Evolutionary conservation across 1,284 basidiomycete genomes (phyloP), one percentile per base, ranked within the genome.

Genomic region (Afroboletus lepidellus): DNA sequence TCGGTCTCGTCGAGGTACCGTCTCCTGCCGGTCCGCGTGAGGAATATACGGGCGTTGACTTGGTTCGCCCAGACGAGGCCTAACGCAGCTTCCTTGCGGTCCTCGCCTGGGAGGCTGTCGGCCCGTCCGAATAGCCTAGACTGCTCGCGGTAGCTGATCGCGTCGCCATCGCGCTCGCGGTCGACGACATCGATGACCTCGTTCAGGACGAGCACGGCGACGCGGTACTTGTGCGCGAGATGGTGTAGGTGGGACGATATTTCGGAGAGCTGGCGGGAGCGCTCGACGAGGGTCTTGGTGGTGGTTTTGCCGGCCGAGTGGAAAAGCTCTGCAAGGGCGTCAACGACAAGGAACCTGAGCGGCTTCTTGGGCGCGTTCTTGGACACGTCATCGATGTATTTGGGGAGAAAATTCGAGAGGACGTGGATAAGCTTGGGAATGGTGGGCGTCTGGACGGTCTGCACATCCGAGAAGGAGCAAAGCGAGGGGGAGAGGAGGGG

Each of bases 21-120:
- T 53, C 86, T 75, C 51, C 91, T 75, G 6, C 81, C 80, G 0
- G 93, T 94, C 16, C 91, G 79, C 42, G 79, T 82, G 43, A 96
- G 76, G 79, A 96, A 86, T 50, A 97, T 78, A 12, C 94, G 79
- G 4, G 78, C 78, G 57, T 94, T 94, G 54, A 97, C 76, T 56
- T 90, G 87, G 67, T 95, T 95, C 9, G 92, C 87, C 94, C 94
- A 98, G 2, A 85, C 85, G 45, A 95, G 82, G 0, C 94, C 94
- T 3, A 98, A 72, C 34, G 81, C 82, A 0, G 90, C 92, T 69
- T 94, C 89, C 64, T 93, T 92, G 50, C 67, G 70, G 51, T 75
- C 71, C 62, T 87, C 83, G 38, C 78, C 76, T 38, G 77, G 73
- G 32, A 80, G 61, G 51, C 74, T 79, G 53, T 84, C 77, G 8